Evolutionary conservation across 2,329 filamentous ascomycete species (phyloP), one percentile per base, ranked within the genome.

Genomic region (Fusarium mexicanum): DNA sequence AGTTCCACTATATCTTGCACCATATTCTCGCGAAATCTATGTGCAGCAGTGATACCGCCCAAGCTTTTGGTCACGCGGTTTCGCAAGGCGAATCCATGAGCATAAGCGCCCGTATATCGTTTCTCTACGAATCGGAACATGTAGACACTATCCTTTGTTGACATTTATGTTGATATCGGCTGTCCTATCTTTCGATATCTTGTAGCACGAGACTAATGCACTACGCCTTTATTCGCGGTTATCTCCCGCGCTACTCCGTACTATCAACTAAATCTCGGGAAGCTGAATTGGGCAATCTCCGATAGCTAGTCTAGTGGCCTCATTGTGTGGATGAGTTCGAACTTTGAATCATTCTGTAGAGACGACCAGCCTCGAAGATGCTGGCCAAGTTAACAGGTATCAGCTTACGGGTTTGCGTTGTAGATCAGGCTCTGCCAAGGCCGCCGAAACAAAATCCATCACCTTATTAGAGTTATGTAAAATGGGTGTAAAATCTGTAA

Each of bases 191-290:
- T 46, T 59, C 33, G 14, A 58, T 43, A 40, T 44, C 18, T 64
- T 26, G 48, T 35, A 50, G n/a, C 31, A 63, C 38, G 33, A 40
- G 35, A 60, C 66, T 64, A 64, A 69, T 64, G 65, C 65, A 64
- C 41, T 29, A 20, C 40, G 51, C 46, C 60, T 60, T 26, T 53
- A 44, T 65, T 63, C 33, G 35, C 47, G 40, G 18, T 31, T 64
- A 53, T 50, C 55, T 47, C 50, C 60, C 41, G 37, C 41, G 8
- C 26, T 29, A 57, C 13, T 31, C 31, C 31, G 31, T 31, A 31
- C 9, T 8, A n/a, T 31, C 29, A n/a, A 44, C 29, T 46, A 54
- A 43, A 33, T n/a, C 29, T 70, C 67, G 53, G 61, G 31, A 48
- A 43, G 40, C 41, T 46, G 22, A 18, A 54, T 48, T 35, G 18